These are phyloP conservation scores for Parafenestella ontariensis DNA, from an alignment of 2,329 filamentous ascomycete genomes.

Conservation along the genomic window DNA sequence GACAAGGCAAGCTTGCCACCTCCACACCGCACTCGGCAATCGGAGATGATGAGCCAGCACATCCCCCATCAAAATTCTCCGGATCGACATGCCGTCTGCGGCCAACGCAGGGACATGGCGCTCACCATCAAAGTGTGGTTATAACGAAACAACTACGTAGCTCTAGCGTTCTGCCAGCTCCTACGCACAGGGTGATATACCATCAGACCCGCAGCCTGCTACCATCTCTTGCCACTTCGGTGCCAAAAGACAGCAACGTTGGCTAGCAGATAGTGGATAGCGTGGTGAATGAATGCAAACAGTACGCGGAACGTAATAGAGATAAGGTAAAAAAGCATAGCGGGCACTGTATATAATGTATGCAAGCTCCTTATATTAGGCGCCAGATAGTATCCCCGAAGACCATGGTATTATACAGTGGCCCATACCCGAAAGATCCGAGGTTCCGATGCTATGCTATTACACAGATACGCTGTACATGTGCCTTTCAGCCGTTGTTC, in stretches of 20 bases:
- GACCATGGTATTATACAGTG: slow-evolving; percentile 42
- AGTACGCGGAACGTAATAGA: not conserved
- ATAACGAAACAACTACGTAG: not conserved
- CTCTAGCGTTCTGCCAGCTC: not conserved
- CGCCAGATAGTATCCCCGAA: slow-evolving; percentile 32
- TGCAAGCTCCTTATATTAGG: slow-evolving; percentile 34
- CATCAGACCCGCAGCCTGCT: not conserved
- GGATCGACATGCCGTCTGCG: slow-evolving; percentile 27
- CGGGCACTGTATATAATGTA: too few species aligned
- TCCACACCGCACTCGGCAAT: slow-evolving; percentile 37
- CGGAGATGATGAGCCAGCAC: slow-evolving; percentile 25
- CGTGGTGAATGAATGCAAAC: not conserved
- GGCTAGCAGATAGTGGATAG: not conserved
- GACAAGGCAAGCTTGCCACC: slow-evolving; percentile 11
- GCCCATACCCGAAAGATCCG: slow-evolving; percentile 38
- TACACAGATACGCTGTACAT: slow-evolving; percentile 43
- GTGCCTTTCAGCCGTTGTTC: slow-evolving; percentile 33
- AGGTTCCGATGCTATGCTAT: slow-evolving; percentile 50
- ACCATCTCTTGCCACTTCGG: not conserved
- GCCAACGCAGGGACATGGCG: slow-evolving; percentile 15
- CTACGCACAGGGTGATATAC: not conserved
- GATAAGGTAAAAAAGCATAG: not conserved
- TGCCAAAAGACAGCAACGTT: not conserved
- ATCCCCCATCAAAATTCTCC: slow-evolving; percentile 33
- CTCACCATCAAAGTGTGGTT: slow-evolving; percentile 3